Base-by-base conservation (phyloP, 2,329 filamentous ascomycete genomes). In the Ascochyta lentis region DNA sequence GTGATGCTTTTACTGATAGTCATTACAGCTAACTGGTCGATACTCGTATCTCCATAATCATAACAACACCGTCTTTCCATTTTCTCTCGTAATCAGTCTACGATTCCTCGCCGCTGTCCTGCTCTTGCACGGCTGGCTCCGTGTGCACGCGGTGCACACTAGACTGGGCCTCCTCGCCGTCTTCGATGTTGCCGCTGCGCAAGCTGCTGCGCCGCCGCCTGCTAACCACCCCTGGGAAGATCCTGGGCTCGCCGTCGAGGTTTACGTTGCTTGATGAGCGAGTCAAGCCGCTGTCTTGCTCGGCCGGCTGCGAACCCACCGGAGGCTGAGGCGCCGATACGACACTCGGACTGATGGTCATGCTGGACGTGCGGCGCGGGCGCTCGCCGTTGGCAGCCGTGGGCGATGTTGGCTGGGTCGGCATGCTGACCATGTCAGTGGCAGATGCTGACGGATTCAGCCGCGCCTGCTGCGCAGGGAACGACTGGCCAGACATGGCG, bases 221-320 rank as follows among this genome's bases (percentile, higher is more conserved):
- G 47, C 77, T 79, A 10, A 92, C 82, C 29, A 92, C 83, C 0
- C 89, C 89, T 0, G 90, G 90, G 61, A 91, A 90, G 59, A 91
- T 86, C 59, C 81, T 83, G 10, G 89, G 89, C 71, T 91, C 89
- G 44, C 82, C 85, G 26, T 76, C 74, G 24, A 79, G 59, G 6
- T 67, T 61, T 7, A 70, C 56, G 12, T 57, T 63, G 42, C 70
- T 71, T 15, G 65, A 57, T 4, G 70, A 65, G 6, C 71, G 59
- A 1, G 58, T 60, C 37, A 72, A 42, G 8, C 55, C 61, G 3
- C 56, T 19, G 26, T 61, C 54, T 13, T 61, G 49, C n/a, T 70
- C 65, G 15, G 65, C 64, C 1, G 45, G 27, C n/a, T 60, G 54
- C 40, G 57, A 42, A 2, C 26, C 44, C 4, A 53, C 54, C 1